Conservation (phyloP, 148 eudicot genomes). For the Chenopodium album region DNA sequence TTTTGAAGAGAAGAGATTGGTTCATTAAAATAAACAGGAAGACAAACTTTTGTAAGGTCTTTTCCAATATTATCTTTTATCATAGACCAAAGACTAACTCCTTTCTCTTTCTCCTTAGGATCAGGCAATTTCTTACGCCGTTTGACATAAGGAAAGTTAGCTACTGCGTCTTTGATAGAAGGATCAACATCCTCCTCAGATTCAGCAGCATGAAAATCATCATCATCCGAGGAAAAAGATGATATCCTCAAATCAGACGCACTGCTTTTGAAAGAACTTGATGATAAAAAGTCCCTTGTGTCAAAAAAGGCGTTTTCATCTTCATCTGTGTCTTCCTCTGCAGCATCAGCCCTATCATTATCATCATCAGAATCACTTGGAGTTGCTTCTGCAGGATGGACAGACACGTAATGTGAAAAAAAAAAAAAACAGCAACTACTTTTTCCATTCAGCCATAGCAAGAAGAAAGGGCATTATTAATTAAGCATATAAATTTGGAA, state of each 20-base stretch:
- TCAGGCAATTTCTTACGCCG: conserved; percentile 81
- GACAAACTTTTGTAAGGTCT: conserved; percentile 86
- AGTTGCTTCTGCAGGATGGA: conserved; percentile 48
- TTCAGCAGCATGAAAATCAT: conserved; percentile 40
- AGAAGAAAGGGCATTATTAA: background rate
- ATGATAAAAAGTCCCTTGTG: conserved; percentile 69
- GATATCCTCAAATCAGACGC: conserved; percentile 62
- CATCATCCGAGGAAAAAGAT: conserved; percentile 70
- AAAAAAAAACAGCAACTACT: background rate
- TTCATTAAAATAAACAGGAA: conserved; percentile 83
- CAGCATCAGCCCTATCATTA: conserved; percentile 66
- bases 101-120: conserved; percentile 78
- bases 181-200: conserved; percentile 56
- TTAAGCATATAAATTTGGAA: background rate
- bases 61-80: conserved; percentile 85
- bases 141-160: conserved; percentile 51
- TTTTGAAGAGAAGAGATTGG: conserved; percentile 81
- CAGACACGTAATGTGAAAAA: background rate
- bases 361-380: conserved; percentile 75
- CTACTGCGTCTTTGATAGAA: conserved; percentile 49
- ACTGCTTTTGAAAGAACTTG: conserved; percentile 68
- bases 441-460: background rate
- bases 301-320: conserved; percentile 71
- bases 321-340: conserved; percentile 80
- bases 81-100: conserved; percentile 87